Evolutionary conservation across 225 moss, liverwort and hornwort species (phyloP).

Genomic region (Bryum argenteum): DNA sequence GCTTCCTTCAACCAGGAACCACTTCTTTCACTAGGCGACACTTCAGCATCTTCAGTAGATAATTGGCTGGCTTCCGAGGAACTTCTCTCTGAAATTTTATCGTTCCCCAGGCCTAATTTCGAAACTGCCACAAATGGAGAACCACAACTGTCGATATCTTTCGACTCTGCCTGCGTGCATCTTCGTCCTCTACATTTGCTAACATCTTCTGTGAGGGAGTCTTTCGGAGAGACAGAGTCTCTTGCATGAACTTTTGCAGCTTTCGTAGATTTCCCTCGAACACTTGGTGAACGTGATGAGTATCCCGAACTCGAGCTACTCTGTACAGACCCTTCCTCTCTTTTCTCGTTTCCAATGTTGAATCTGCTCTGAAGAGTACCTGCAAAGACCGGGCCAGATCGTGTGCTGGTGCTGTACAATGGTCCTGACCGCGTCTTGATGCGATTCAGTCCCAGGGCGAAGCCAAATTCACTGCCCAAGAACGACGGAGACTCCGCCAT

Average conservation of each 20-base stretch:
- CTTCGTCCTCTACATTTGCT: constrained; percentile 49
- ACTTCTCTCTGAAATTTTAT: constrained; percentile 48
- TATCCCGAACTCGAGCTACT: constrained; percentile 42
- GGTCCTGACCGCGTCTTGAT: constrained; percentile 70
- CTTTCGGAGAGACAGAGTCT: constrained; percentile 67
- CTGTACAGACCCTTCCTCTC: constrained; percentile 51
- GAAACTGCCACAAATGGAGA: constrained; percentile 50
- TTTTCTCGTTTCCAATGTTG: constrained; percentile 47
- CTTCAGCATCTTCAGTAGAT: constrained; percentile 38
- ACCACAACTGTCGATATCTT: constrained; percentile 39
- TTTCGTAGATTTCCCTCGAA: constrained; percentile 50
- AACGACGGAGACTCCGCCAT: constrained; percentile 43
- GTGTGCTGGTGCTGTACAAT: constrained; percentile 53
- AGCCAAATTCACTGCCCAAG: constrained; percentile 50
- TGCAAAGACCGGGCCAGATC: constrained; percentile 60
- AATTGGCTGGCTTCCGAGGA: constrained; percentile 41
- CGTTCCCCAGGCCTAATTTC: constrained; percentile 41
- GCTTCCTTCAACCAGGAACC: constrained; percentile 33
- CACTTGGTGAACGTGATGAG: constrained; percentile 49
- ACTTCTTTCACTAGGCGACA: constrained; percentile 42
- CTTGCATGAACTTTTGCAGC: constrained; percentile 65
- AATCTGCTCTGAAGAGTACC: constrained; percentile 63
- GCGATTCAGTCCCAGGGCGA: constrained; percentile 55
- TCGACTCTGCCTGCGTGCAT: constrained; percentile 43
- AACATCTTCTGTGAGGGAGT: constrained; percentile 47